Evolutionary conservation across 345 rosid species (phyloP), one percentile per base, ranked within the genome.

Genomic region (Eucalyptus cloeziana): DNA sequence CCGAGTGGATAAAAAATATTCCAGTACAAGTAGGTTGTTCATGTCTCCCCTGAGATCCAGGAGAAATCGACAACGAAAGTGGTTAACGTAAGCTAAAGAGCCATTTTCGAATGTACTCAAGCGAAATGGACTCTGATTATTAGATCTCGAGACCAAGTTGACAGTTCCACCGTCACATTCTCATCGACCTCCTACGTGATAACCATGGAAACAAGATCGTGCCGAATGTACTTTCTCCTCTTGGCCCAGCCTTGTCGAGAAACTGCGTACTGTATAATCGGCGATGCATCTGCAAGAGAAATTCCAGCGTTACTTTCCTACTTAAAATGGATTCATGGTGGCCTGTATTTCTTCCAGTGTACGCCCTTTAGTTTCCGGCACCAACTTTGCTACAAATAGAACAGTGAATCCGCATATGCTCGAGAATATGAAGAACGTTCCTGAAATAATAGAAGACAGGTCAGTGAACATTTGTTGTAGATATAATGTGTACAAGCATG

Each of bases 291-390:
- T 21, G 47, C 83, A 5, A 10, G 47, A 37, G 83, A 76, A 76
- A 76, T 76, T 76, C 83, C 27, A 5, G 83, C 5, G 44, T 49
- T 24, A 21, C 58, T 12, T 51, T 79, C 49, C 62, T 43, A 33
- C 44, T 49, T 91, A 90, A 81, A 92, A 76, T 40, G 91, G 93
- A 89, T 93, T 95, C 92, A 95, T 88, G 40, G 93, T 92, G 4
- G 94, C 96, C 93, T 96, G 99, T 89, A 97, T 95, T 89, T 97
- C 95, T 90, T 96, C 98, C 22, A 96, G 92, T 1, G 97, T 95
- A 83, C 96, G 91, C 47, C 98, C 97, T 90, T 95, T 95, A 64
- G 97, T 96, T 90, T 97, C 97, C 5, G 98, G 98, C 49, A 95
- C 96, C 88, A 95, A 92, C 91, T 94, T 95, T 11, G 91, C 94